Evolutionary conservation across 2,329 filamentous ascomycete species (phyloP), one percentile per base, ranked within the genome.

Genomic region (Monilinia vaccinii-corymbosi): DNA sequence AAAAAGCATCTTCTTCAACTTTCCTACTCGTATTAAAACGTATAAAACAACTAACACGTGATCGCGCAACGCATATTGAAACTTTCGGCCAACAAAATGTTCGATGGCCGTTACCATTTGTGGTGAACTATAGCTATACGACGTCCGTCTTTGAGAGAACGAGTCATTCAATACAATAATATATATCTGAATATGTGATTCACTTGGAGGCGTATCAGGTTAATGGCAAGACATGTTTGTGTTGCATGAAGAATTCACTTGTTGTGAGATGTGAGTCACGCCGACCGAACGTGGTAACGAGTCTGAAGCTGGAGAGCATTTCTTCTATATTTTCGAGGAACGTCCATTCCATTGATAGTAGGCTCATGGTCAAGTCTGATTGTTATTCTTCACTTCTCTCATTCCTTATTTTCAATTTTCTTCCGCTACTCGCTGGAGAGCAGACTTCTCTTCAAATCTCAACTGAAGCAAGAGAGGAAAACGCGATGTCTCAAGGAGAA

Each of bases 401-500:
- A 11, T 45, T 32, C 49, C 32, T 40, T 52, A 28, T 10, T 25
- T 28, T 14, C 4, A 13, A n/a, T 38, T 2, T 51, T 7, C 3
- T 21, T 5, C n/a, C 5, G 28, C 28, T 52, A 0, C 4, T 28
- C 31, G 6, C 18, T 10, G 16, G 25, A 52, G 7, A 28, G 4
- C 21, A 16, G 14, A 13, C 28, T 42, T 42, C 9, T 25, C 2
- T 28, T 11, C 23, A 11, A 28, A 31, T n/a, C 13, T 4, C 42
- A 8, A 44, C 16, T 7, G 25, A 32, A 21, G 38, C 9, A 21
- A n/a, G 16, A 23, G 40, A 21, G 38, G 14, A 38, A 38, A 52
- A 44, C 10, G 58, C 52, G 46, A 40, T 18, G 31, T 49, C 55
- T 36, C 53, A 50, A 46, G 66, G 65, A 48, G 67, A 69, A 63